Evolutionary conservation across 2,329 filamentous ascomycete species (phyloP).

Genomic region (Trichophyton simii): DNA sequence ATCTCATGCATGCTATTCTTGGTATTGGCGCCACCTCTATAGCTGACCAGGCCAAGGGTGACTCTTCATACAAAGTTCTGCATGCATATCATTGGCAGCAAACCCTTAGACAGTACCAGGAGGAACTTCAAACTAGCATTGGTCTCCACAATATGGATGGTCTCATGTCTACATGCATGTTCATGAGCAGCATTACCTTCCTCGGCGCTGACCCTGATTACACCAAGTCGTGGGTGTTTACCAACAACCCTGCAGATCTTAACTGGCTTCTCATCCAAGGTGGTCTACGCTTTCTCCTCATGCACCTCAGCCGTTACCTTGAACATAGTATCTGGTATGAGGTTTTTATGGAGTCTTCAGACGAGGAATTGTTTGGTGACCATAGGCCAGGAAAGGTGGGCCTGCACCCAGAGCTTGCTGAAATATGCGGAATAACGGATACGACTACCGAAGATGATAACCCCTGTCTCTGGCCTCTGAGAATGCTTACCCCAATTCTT

Average conservation of each 20-base stretch:
- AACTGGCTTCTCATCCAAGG: conserved; percentile 28
- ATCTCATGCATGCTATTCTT: conserved; percentile 28
- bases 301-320: conserved; percentile 18
- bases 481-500: conserved; percentile 25
- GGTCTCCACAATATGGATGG: conserved; percentile 26
- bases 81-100: conserved; percentile 29
- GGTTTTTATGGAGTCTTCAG: conserved; percentile 20
- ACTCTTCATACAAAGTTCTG: conserved; percentile 18
- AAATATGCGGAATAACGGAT: conserved; percentile 25
- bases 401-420: conserved; percentile 22
- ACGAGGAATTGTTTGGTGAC: conserved; percentile 19
- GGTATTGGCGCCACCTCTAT: conserved; percentile 23
- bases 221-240: conserved; percentile 26
- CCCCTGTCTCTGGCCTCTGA: conserved; percentile 27
- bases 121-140: conserved; percentile 20
- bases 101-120: conserved; percentile 25
- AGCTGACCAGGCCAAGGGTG: conserved; percentile 18
- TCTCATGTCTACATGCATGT: conserved; percentile 27
- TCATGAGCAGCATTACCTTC: conserved; percentile 27
- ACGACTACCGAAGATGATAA: conserved; percentile 21
- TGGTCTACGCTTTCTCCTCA: conserved; percentile 23
- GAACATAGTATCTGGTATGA: conserved; percentile 25
- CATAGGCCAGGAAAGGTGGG: conserved; percentile 19
- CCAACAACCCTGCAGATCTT: conserved; percentile 20
- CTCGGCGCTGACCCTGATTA: conserved; percentile 21